Percentiles rank a stretch among this genome's conserved stretches.
These are phyloP conservation scores for Dipodascopsis uninucleata DNA, from an alignment of 805 yeast species.

Conservation along the genomic window DNA sequence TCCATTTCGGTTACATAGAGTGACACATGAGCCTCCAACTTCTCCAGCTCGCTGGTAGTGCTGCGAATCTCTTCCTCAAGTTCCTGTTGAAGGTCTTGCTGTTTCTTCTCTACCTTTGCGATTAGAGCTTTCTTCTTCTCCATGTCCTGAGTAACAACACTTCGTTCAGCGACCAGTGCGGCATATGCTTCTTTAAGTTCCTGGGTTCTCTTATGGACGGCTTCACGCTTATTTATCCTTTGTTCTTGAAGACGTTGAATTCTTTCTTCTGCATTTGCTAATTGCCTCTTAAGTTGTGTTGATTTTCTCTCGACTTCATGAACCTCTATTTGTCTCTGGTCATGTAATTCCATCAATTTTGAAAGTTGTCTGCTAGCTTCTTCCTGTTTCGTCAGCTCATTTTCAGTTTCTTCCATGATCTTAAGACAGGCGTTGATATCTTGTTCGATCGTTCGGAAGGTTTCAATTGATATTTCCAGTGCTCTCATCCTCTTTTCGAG, in stretches of 20 bases:
- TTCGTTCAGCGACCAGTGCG: conserved; percentile 47
- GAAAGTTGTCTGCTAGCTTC: conserved; percentile 40
- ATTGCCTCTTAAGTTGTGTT: conserved; percentile 48
- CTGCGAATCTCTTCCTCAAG: conserved; percentile 53
- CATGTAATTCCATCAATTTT: conserved; percentile 43
- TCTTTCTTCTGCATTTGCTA: conserved; percentile 48
- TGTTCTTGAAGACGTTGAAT: conserved; percentile 44
- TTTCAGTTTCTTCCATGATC: conserved; percentile 49
- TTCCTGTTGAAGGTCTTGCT: conserved; percentile 40
- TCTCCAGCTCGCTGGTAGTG: conserved; percentile 51
- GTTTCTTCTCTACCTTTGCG: conserved; percentile 42
- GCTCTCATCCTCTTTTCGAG: conserved; percentile 51
- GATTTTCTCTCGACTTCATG: conserved; percentile 43
- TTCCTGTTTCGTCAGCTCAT: conserved; percentile 46
- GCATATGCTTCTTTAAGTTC: conserved; percentile 47
- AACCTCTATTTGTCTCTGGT: conserved; percentile 40
- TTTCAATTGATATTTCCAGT: conserved; percentile 52
- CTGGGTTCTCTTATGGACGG: conserved; percentile 43
- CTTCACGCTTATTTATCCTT: conserved; percentile 45
- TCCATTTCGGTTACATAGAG: conserved; percentile 53
- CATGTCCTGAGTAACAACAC: conserved; percentile 48
- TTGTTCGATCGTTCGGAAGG: conserved; percentile 52
- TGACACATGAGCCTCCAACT: conserved; percentile 53
- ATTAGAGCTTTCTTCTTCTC: conserved; percentile 49
- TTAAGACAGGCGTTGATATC: conserved; percentile 44